These are phyloP conservation scores for Mycena indigotica DNA, from an alignment of 768 basidiomycete genomes.

Conservation along the genomic window DNA sequence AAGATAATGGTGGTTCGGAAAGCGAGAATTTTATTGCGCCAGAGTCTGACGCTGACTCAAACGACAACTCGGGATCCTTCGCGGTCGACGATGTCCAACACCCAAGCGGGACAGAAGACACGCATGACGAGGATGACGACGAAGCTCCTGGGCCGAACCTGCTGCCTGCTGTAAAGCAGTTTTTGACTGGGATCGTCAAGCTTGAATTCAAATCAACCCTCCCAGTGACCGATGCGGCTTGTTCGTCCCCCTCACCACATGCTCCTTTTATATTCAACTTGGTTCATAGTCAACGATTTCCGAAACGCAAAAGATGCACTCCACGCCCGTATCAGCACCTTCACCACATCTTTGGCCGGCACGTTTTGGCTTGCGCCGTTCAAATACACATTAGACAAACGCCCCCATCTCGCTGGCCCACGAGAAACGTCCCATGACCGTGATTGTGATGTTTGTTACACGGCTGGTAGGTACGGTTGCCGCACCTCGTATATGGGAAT, in stretches of 20 bases:
- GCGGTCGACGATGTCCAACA: background rate
- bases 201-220: background rate
- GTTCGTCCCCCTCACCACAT: no score
- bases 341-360: background rate
- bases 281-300: no score
- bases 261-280: no score
- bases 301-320: background rate
- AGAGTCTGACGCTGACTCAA: background rate
- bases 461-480: background rate
- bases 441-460: slow-evolving; percentile 16
- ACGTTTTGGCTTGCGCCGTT: slow-evolving; percentile 16
- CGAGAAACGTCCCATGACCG: background rate
- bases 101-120: background rate
- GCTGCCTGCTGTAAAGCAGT: background rate
- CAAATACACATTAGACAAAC: slow-evolving; percentile 5
- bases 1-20: no score
- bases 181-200: background rate
- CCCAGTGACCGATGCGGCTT: background rate
- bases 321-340: background rate
- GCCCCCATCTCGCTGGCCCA: slow-evolving; percentile 10
- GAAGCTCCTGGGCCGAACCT: background rate
- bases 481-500: background rate
- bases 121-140: no score
- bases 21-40: no score
- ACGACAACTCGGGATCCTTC: no score